phyloP scores from a whole-genome alignment of 1,284 basidiomycete genomes.

The Tilletia walkeri region DNA sequence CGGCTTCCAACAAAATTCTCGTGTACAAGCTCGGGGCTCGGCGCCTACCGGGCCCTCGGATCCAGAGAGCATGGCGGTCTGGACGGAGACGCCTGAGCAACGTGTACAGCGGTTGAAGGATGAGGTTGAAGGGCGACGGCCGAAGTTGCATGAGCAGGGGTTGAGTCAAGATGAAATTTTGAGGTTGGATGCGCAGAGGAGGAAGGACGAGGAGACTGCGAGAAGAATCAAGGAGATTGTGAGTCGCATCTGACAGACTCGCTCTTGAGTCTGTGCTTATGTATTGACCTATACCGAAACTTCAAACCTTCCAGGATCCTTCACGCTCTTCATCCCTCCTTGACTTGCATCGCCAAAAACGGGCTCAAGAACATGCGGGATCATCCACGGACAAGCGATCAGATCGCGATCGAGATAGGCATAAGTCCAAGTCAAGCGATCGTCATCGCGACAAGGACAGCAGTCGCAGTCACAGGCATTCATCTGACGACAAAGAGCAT shows the following conservation, averaged over 20 bases:
- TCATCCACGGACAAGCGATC: slow-evolving; percentile 20
- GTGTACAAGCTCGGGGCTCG: slow-evolving; percentile 27
- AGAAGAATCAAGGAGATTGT: slow-evolving; percentile 20
- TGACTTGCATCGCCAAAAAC: slow-evolving; percentile 29
- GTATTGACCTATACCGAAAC: not conserved
- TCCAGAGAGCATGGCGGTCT: slow-evolving; percentile 31
- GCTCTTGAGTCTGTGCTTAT: not conserved
- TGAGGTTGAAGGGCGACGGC: slow-evolving; percentile 27
- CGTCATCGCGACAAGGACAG: slow-evolving; percentile 3
- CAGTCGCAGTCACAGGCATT: slow-evolving; percentile 1
- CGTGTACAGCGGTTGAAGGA: slow-evolving; percentile 32
- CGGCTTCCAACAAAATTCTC: slow-evolving; percentile 39
- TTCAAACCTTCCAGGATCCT: not conserved
- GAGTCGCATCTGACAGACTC: not conserved
- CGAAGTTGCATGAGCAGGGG: not conserved
- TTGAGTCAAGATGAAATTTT: slow-evolving; percentile 21
- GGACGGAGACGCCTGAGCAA: slow-evolving; percentile 47
- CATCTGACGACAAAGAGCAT: not conserved
- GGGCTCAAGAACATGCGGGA: slow-evolving; percentile 23
- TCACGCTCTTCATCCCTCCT: slow-evolving; percentile 21
- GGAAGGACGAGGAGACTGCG: slow-evolving; percentile 29
- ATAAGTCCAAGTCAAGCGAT: slow-evolving; percentile 17
- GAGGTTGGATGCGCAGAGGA: slow-evolving; percentile 20
- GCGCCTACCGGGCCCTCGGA: slow-evolving; percentile 20
- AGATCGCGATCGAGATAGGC: not conserved